A percentile compares a stretch with the other conserved stretches of the same genome.
These are phyloP conservation scores for Naganishia sp. DNA, from an alignment of 1,284 basidiomycete species.

Conservation along the genomic window DNA sequence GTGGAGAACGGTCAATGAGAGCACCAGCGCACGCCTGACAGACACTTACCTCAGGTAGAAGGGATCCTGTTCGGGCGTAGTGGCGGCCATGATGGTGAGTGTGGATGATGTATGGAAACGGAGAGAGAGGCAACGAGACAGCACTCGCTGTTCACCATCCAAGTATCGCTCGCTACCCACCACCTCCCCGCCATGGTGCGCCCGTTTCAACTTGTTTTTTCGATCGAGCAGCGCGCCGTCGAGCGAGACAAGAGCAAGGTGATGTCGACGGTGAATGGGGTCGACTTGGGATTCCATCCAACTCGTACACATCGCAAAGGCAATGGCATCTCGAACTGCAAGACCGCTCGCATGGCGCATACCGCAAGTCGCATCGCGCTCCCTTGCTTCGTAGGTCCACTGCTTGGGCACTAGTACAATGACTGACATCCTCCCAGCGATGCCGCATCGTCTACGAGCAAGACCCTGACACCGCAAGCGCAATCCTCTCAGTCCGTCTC, in stretches of 20 bases:
- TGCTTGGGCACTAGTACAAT: not conserved
- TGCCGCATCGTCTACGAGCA: not conserved
- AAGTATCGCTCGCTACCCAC: too few species aligned
- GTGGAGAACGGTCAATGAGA: slow-evolving; percentile 28
- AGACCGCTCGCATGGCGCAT: slow-evolving; percentile 11
- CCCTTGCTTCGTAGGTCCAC: slow-evolving; percentile 10
- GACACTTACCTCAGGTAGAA: slow-evolving; percentile 74
- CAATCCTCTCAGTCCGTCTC: not conserved
- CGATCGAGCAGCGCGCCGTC: not conserved
- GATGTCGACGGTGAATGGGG: too few species aligned
- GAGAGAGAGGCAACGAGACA: not conserved
- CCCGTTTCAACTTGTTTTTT: not conserved
- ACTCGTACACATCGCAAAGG: not conserved
- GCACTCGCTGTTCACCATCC: not conserved
- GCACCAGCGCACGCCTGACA: slow-evolving; percentile 2
- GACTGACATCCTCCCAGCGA: slow-evolving; percentile 1
- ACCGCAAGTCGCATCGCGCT: slow-evolving; percentile 3
- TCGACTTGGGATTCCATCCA: not conserved
- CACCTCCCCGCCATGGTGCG: too few species aligned
- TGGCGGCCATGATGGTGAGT: slow-evolving; percentile 9
- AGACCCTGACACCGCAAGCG: not conserved
- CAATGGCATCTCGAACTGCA: not conserved
- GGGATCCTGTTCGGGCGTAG: slow-evolving; percentile 59
- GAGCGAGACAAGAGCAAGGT: too few species aligned
- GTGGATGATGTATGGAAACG: too few species aligned